Evolutionary conservation across 2,329 filamentous ascomycete genomes (phyloP).

Genomic region (Diaporthe sp.): DNA sequence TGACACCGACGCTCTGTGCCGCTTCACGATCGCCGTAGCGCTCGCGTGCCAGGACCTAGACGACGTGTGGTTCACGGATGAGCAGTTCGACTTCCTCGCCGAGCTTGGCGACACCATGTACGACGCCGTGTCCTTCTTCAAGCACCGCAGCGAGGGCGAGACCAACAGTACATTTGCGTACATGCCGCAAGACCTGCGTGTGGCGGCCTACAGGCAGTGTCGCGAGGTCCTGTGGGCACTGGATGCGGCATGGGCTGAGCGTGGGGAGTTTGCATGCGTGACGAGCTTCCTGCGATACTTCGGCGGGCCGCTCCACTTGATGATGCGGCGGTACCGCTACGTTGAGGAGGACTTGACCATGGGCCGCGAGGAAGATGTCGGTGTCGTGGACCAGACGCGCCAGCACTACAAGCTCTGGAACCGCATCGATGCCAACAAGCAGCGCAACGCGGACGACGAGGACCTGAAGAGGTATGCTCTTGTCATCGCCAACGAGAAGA

Average conservation of each 20-base stretch:
- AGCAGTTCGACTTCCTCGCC: background rate
- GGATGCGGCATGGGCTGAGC: background rate
- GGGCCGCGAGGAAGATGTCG: background rate
- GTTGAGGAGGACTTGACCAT: background rate
- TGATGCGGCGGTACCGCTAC: constrained; percentile 3
- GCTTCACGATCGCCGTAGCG: background rate
- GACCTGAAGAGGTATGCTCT: background rate
- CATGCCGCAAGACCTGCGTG: background rate
- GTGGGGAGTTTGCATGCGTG: background rate
- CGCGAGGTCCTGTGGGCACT: background rate
- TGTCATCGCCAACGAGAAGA: background rate
- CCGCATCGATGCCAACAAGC: background rate
- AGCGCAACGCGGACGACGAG: background rate
- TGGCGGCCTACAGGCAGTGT: background rate
- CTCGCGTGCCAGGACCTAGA: background rate
- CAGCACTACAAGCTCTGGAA: background rate
- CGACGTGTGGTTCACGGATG: background rate
- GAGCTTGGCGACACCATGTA: constrained; percentile 2
- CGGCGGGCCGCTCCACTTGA: background rate
- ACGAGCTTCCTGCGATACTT: background rate
- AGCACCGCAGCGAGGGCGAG: background rate
- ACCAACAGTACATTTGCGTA: background rate
- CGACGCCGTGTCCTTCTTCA: background rate
- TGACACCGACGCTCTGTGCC: background rate
- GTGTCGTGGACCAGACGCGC: background rate